phyloP scores from a whole-genome alignment of 192 early-diverging fungal species.

The Mycoemilia scoparia region DNA sequence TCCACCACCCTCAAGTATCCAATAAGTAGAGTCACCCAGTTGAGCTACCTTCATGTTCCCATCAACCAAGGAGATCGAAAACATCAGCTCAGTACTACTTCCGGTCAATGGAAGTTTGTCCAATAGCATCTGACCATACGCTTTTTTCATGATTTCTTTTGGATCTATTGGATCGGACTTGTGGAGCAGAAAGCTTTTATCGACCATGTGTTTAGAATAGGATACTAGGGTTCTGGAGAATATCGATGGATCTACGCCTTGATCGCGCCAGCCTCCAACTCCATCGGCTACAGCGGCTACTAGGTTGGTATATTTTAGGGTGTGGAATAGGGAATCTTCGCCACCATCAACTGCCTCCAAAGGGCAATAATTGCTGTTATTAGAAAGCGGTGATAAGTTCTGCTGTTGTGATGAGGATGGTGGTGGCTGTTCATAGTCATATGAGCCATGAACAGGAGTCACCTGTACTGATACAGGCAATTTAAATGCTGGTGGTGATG shows the following conservation, averaged over 20 bases:
- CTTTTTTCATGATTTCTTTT: constrained; percentile 17
- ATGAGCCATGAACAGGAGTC: constrained; percentile 4
- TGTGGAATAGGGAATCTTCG: constrained; percentile 27
- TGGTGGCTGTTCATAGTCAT: constrained; percentile 11
- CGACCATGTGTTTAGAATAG: constrained; percentile 10
- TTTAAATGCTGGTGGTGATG: constrained; percentile 10
- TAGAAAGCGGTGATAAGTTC: too few relatives aligned
- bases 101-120: constrained; percentile 19
- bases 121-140: constrained; percentile 19
- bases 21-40: constrained; percentile 25
- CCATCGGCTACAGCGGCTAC: constrained; percentile 25
- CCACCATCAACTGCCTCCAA: constrained; percentile 26
- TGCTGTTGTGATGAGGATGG: too few relatives aligned
- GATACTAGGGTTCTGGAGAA: constrained; percentile 25
- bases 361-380: too few relatives aligned
- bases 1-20: constrained; percentile 8
- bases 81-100: constrained; percentile 17
- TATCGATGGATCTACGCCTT: constrained; percentile 24
- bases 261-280: constrained; percentile 30
- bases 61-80: constrained; percentile 12
- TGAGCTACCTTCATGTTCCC: constrained; percentile 17
- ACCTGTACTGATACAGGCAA: constrained; percentile 29
- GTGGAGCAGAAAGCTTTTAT: constrained; percentile 16
- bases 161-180: constrained; percentile 26
- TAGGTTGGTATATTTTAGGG: constrained; percentile 18